Conservation (phyloP, 2,329 filamentous ascomycete species). For the Tolypocladium guangdongense region DNA sequence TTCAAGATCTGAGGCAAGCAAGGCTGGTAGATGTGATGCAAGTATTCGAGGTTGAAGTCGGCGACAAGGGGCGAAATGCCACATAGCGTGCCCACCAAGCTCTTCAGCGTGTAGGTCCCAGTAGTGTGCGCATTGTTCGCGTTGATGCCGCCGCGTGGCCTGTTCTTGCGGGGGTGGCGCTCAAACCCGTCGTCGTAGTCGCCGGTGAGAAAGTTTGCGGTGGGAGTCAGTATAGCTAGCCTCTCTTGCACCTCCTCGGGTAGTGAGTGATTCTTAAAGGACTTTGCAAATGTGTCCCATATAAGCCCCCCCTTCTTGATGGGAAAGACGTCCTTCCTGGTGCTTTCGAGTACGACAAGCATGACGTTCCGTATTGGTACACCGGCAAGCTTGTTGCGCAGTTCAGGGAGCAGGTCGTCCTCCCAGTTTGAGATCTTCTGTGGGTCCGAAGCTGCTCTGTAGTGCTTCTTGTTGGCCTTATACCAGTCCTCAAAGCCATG, state of each 20-base stretch:
- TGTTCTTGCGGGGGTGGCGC: conserved; percentile 4
- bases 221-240: conserved; percentile 17
- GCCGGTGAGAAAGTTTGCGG: conserved; percentile 22
- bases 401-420: conserved; percentile 16
- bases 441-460: conserved; percentile 25
- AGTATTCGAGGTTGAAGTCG: neutral
- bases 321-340: conserved; percentile 33
- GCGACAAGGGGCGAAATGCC: neutral
- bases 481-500: conserved; percentile 20
- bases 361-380: conserved; percentile 31
- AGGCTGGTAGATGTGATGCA: neutral
- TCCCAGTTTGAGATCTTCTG: conserved; percentile 29
- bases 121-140: conserved; percentile 28
- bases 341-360: conserved; percentile 33
- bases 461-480: conserved; percentile 8
- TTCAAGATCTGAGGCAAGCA: neutral
- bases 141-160: conserved; percentile 25
- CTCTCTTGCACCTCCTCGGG: conserved; percentile 19
- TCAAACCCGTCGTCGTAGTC: conserved; percentile 24
- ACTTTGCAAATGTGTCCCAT: conserved; percentile 21
- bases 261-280: conserved; percentile 18
- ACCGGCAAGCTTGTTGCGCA: conserved; percentile 13
- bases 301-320: conserved; percentile 29
- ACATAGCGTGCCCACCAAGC: conserved; percentile 6
- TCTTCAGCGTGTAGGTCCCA: conserved; percentile 32